phyloP scores from a whole-genome alignment of 2,329 filamentous ascomycete species.

The Rutstroemia sydowiana region DNA sequence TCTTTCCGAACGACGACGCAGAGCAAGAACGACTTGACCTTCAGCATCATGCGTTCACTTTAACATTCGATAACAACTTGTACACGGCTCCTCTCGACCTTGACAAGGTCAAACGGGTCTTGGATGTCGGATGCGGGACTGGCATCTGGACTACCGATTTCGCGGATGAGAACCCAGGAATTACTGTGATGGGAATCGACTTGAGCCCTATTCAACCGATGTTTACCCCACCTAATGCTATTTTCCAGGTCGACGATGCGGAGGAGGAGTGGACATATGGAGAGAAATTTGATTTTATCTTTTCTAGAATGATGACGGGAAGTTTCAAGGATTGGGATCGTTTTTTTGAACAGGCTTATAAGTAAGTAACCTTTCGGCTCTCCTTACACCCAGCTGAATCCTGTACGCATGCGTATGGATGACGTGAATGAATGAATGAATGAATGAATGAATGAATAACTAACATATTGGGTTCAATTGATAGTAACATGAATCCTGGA shows the following conservation, averaged over 20 bases:
- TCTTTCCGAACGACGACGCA: slow-evolving; percentile 49
- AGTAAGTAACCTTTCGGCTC: not conserved
- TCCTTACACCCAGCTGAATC: too few species aligned
- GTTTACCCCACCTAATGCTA: slow-evolving; percentile 47
- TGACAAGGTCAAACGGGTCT: not conserved
- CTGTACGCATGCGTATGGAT: too few species aligned
- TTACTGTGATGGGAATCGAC: slow-evolving; percentile 5
- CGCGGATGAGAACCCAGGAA: slow-evolving; percentile 5
- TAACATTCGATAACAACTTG: not conserved
- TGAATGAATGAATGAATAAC: not conserved
- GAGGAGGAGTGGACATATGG: slow-evolving; percentile 47
- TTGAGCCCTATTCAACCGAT: slow-evolving; percentile 30
- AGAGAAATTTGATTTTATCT: slow-evolving; percentile 16
- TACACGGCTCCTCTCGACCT: not conserved
- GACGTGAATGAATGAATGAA: not conserved
- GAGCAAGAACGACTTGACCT: slow-evolving; percentile 43
- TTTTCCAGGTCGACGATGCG: slow-evolving; percentile 51
- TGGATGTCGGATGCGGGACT: slow-evolving; percentile 6
- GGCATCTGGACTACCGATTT: slow-evolving; percentile 7
- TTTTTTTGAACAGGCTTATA: slow-evolving; percentile 2
- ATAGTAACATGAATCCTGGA: slow-evolving; percentile 1
- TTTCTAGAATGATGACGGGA: slow-evolving; percentile 10
- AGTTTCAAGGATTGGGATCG: slow-evolving; percentile 2
- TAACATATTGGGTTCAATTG: not conserved
- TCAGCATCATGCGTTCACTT: slow-evolving; percentile 18